Evolutionary conservation across 2,329 filamentous ascomycete species (phyloP).

Genomic region (Diatrype stigma): DNA sequence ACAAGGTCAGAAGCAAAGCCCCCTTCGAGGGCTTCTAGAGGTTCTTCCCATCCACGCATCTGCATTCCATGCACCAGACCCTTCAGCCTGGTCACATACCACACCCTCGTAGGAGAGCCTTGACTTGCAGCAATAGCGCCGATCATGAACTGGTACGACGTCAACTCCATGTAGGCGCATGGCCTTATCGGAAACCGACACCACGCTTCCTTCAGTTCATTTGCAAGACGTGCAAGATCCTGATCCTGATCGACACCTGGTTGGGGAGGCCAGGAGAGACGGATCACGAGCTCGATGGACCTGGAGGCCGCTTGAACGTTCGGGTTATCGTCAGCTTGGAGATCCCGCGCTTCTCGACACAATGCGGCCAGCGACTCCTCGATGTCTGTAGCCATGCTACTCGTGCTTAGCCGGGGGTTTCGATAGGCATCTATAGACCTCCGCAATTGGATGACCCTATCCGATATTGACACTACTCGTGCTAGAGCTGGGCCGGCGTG

Average conservation of each 20-base stretch:
- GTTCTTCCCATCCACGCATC: slow-evolving; percentile 11
- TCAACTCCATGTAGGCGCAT: slow-evolving; percentile 19
- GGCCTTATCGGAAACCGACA: slow-evolving; percentile 8
- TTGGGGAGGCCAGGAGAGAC: slow-evolving; percentile 11
- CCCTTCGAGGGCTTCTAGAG: slow-evolving; percentile 3
- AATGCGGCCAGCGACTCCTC: background rate
- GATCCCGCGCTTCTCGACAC: slow-evolving; percentile 1
- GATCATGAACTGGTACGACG: slow-evolving; percentile 18
- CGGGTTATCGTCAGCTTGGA: background rate
- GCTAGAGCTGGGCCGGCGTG: background rate
- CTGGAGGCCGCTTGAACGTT: slow-evolving; percentile 6
- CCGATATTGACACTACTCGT: background rate
- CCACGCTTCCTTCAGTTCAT: slow-evolving; percentile 14
- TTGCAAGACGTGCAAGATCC: slow-evolving; percentile 9
- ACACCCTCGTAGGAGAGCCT: slow-evolving; percentile 13
- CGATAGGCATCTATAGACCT: background rate
- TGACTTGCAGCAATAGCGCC: slow-evolving; percentile 17
- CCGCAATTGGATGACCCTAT: background rate
- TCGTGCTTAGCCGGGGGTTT: background rate
- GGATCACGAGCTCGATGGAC: slow-evolving; percentile 18
- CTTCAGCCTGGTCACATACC: slow-evolving; percentile 16
- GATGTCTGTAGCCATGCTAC: background rate
- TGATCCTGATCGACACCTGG: background rate
- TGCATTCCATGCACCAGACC: slow-evolving; percentile 9
- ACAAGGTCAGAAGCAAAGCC: no score